phyloP scores from a whole-genome alignment of 306 rosid species.

The Malus domestica region ASM211411v1 NC_041796.1:30138001-30138500 shows the following conservation, averaged over 20 bases:
- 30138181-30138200: conserved; percentile 96
- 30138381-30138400: neutral
- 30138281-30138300: conserved; percentile 91
- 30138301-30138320: conserved; percentile 46
- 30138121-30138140: neutral
- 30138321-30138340: neutral
- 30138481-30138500: conserved; percentile 82
- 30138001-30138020: neutral
- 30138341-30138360: neutral
- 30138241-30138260: conserved; percentile 93
- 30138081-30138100: neutral
- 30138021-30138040: neutral
- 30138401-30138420: neutral
- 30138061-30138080: neutral
- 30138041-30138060: neutral
- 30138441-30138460: conserved; percentile 84
- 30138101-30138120: neutral
- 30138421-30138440: conserved; percentile 68
- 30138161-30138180: conserved; percentile 73
- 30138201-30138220: conserved; percentile 90
- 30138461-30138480: conserved; percentile 68
- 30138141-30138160: neutral
- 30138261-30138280: conserved; percentile 83
- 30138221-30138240: conserved; percentile 91
- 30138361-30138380: neutral